Base-by-base conservation (phyloP, 371 early-diverging fungal genomes). In the Zychaea mexicana region DNA sequence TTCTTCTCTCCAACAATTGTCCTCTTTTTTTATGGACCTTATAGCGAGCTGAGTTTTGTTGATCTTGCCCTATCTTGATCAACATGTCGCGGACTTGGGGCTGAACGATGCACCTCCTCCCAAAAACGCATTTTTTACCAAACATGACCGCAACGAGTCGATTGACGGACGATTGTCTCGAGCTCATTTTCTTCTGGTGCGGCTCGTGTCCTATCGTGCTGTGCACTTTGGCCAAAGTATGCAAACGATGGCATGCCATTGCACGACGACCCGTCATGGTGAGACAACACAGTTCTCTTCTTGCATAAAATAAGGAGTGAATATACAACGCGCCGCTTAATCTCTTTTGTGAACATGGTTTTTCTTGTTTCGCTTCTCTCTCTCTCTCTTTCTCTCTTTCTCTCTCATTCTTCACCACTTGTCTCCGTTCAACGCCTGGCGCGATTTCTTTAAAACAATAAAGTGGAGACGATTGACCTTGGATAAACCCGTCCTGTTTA, bases 381-480 rank as follows among this genome's bases (percentile, higher is more conserved):
- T 0, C 22, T 3, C 2, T 21, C 27, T 17, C 22, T 28, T 24
- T 22, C 22, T 52, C 19, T 52, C 24, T 52, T 52, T 21, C 2
- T 52, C 15, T 28, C 19, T 15, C 49, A 42, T 32, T 60, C 9
- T 42, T 42, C 15, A 13, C 28, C 52, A n/a, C 24, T 57, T 33
- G 22, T 21, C 10, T 15, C 33, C 21, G 24, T 15, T 27, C 26
- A 58, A 28, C 24, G 21, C 17, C 12, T 12, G 33, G 12, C 15
- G 47, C 10, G 9, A 47, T 31, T 31, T 32, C 19, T 28, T 19
- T 30, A 52, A 9, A 32, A n/a, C 17, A 36, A 28, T 31, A 55
- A 21, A 63, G 64, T 63, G 64, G 64, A 27, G 64, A 26, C 26
- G 26, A 24, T 46, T 63, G 22, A 36, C 55, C 3, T 32, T 63